phyloP scores from a whole-genome alignment of 441 rosid genomes.

The Aquilaria agallochum region DNA sequence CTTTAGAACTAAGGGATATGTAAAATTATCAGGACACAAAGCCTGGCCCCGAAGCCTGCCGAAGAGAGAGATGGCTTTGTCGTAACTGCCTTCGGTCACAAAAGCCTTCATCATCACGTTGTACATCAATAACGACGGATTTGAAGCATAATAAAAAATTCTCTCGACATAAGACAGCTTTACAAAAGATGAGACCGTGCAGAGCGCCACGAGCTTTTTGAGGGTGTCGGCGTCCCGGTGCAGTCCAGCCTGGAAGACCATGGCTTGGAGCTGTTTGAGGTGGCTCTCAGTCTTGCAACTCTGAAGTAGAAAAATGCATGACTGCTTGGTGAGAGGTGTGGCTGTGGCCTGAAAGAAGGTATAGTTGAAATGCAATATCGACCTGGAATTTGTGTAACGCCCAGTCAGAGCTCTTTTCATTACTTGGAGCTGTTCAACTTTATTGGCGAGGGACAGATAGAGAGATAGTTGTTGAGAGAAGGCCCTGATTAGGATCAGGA shows the following conservation, averaged over 20 bases:
- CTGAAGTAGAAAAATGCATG: slow-evolving; percentile 19
- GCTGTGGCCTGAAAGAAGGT: no score
- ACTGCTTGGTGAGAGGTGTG: background rate
- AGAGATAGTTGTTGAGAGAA: no score
- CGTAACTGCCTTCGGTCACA: slow-evolving; percentile 4
- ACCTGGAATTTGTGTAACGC: no score
- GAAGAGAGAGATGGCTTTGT: slow-evolving; percentile 13
- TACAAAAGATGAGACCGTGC: slow-evolving; percentile 13
- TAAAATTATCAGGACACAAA: slow-evolving; percentile 14
- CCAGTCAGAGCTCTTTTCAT: no score
- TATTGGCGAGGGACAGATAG: no score
- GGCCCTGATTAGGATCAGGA: no score
- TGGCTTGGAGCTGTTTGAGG: slow-evolving; percentile 34
- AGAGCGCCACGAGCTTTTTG: slow-evolving; percentile 25
- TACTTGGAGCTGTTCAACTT: no score
- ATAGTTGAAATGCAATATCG: no score
- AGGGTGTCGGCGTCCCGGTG: slow-evolving; percentile 21
- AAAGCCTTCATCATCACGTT: slow-evolving; percentile 15
- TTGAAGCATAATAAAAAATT: slow-evolving; percentile 14
- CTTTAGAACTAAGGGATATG: slow-evolving; percentile 15
- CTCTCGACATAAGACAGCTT: slow-evolving; percentile 5
- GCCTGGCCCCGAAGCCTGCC: slow-evolving; percentile 9
- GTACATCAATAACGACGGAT: slow-evolving; percentile 15
- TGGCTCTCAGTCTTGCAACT: slow-evolving; percentile 12
- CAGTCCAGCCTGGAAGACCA: slow-evolving; percentile 21